Percentiles rank a stretch among this genome's conserved stretches.
phyloP scores from a whole-genome alignment of 2,329 filamentous ascomycete genomes.

The Rhynchosporium agropyri region DNA sequence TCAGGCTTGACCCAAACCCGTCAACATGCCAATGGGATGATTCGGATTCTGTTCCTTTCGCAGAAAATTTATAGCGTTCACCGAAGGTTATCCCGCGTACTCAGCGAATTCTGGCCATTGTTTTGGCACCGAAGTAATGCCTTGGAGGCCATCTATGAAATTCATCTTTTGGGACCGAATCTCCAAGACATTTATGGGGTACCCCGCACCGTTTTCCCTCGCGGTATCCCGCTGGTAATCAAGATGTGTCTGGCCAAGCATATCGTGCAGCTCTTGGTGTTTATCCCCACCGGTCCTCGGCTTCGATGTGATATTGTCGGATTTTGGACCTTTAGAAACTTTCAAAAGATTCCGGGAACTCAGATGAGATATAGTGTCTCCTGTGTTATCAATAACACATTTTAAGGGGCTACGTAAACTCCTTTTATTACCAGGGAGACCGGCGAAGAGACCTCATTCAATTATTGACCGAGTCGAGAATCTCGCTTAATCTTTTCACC shows the following conservation, averaged over 20 bases:
- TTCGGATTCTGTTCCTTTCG: too few species aligned
- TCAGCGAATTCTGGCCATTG: too few species aligned
- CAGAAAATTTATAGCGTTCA: too few species aligned
- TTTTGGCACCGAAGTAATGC: too few species aligned
- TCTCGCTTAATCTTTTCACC: constrained; percentile 7
- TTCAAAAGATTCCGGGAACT: background rate
- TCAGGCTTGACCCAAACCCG: background rate
- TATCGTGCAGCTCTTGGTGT: background rate
- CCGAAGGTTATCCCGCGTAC: too few species aligned
- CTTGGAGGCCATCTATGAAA: background rate
- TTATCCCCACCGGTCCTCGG: background rate
- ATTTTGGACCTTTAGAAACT: background rate
- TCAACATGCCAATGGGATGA: too few species aligned
- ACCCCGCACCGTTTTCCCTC: constrained; percentile 1
- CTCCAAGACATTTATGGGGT: background rate
- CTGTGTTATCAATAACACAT: background rate
- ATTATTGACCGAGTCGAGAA: background rate
- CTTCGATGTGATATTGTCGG: too few species aligned
- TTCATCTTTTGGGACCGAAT: background rate
- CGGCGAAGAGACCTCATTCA: background rate
- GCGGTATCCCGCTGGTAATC: background rate
- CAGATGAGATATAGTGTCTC: background rate
- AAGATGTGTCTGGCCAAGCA: constrained; percentile 2
- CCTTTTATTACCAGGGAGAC: background rate
- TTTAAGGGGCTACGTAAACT: background rate